phyloP scores from a whole-genome alignment of 345 rosid genomes.

The Kernera saxatilis region DNA sequence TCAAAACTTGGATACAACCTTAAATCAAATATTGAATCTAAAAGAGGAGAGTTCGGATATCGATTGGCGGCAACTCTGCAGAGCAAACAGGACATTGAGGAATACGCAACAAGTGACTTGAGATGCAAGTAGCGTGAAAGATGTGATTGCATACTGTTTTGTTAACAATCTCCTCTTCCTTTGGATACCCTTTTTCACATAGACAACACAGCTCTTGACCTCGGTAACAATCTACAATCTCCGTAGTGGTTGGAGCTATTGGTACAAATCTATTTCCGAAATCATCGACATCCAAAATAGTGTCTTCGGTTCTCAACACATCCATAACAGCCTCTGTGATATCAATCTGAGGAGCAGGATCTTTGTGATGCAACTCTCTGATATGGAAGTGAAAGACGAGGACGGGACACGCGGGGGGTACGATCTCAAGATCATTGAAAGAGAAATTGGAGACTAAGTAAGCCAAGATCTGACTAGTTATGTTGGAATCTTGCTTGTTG shows the following conservation, averaged over 20 bases:
- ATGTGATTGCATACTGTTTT: not conserved
- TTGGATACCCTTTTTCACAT: not conserved
- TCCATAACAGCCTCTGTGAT: not conserved
- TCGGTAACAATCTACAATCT: not conserved
- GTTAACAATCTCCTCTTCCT: not conserved
- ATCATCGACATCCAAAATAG: not conserved
- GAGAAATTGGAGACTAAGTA: not conserved
- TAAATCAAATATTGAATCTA: not conserved
- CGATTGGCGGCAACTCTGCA: not conserved
- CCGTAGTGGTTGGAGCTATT: not conserved
- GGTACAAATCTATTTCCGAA: not conserved
- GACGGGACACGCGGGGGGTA: slow-evolving; percentile 1
- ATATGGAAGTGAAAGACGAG: not conserved
- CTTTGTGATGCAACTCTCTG: not conserved
- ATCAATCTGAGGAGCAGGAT: not conserved
- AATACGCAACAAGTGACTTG: not conserved
- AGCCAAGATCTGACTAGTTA: not conserved
- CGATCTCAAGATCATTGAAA: not conserved
- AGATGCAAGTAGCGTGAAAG: not conserved
- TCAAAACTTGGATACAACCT: not conserved
- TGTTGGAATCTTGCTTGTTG: not conserved
- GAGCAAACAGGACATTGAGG: not conserved
- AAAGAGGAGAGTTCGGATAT: not conserved
- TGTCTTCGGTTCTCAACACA: not conserved
- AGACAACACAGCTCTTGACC: not conserved